These are phyloP conservation scores for Geotrichum klebahnii DNA, from an alignment of 1,139 yeast species.

Conservation along the genomic window DNA sequence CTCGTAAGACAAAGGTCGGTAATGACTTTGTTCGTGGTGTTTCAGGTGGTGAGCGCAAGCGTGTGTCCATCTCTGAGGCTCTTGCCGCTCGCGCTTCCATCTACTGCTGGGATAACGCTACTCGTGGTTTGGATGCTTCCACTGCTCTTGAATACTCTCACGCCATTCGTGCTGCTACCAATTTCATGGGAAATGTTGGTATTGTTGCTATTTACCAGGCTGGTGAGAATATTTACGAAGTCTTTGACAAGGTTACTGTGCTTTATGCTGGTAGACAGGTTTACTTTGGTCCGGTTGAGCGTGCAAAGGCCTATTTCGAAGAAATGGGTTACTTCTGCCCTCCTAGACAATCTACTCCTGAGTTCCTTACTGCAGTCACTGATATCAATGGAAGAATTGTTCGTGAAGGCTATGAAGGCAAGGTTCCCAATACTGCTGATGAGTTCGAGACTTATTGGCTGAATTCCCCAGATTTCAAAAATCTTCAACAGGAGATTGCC, in stretches of 20 bases:
- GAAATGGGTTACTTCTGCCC: constrained; percentile 59
- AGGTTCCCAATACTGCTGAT: constrained; percentile 51
- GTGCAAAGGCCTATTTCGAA: constrained; percentile 51
- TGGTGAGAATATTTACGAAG: constrained; percentile 56
- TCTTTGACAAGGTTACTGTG: constrained; percentile 60
- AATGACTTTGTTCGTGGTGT: constrained; percentile 57
- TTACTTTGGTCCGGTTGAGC: constrained; percentile 50
- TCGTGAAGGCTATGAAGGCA: constrained; percentile 39
- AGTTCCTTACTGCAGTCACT: constrained; percentile 59
- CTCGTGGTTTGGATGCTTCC: constrained; percentile 67
- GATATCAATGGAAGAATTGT: constrained; percentile 48
- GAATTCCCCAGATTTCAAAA: constrained; percentile 46
- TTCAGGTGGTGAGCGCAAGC: constrained; percentile 59
- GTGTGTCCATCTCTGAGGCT: constrained; percentile 59
- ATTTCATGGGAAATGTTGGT: constrained; percentile 51
- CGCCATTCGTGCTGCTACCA: constrained; percentile 56
- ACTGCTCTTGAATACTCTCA: constrained; percentile 62
- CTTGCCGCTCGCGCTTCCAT: constrained; percentile 53
- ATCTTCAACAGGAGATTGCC: constrained; percentile 41
- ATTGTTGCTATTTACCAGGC: constrained; percentile 58
- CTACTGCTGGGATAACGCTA: constrained; percentile 67
- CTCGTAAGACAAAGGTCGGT: constrained; percentile 53
- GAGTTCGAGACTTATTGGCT: constrained; percentile 56
- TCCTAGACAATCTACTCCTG: constrained; percentile 54
- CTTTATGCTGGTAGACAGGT: constrained; percentile 55